A percentile compares a stretch with the other conserved stretches of the same genome.
These are phyloP conservation scores for Nothophoma quercina DNA, from an alignment of 2,329 filamentous ascomycete genomes.

Conservation along the genomic window DNA sequence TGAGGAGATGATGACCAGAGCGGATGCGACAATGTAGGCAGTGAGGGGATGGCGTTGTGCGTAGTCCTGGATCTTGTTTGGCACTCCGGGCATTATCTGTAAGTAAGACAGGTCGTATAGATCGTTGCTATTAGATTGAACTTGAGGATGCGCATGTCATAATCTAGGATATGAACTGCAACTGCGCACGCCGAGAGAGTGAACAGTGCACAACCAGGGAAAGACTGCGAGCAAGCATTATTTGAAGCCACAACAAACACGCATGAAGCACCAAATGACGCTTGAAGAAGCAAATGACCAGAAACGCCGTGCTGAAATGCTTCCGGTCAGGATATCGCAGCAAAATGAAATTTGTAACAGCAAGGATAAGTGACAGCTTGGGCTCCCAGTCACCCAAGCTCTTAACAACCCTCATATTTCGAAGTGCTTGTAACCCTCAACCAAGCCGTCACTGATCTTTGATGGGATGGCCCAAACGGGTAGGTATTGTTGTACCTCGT, in stretches of 20 bases:
- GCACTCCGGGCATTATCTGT: conserved; percentile 29
- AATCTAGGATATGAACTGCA: conserved; percentile 16
- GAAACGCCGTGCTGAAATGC: conserved; percentile 44
- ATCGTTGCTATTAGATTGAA: conserved; percentile 35
- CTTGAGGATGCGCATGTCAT: conserved; percentile 25
- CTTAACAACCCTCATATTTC: conserved; percentile 31
- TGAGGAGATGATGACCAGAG: conserved; percentile 30
- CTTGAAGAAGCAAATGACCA: conserved; percentile 32
- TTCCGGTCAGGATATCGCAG: conserved; percentile 42
- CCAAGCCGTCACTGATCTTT: conserved; percentile 78
- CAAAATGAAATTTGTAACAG: conserved; percentile 37
- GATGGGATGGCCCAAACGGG: conserved; percentile 81
- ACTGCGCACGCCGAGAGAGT: conserved; percentile 5
- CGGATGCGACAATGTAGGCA: conserved; percentile 19
- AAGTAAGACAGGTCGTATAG: conserved; percentile 20
- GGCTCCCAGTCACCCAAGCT: conserved; percentile 26
- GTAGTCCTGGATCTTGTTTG: conserved; percentile 31
- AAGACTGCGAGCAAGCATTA: conserved; percentile 12
- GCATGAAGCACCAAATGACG: conserved; percentile 36
- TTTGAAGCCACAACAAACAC: conserved; percentile 19
- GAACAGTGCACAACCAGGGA: background rate
- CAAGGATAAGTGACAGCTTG: conserved; percentile 35
- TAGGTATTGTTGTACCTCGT: conserved; percentile 77
- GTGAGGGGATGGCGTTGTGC: conserved; percentile 32
- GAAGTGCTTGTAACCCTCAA: conserved; percentile 79